A percentile compares a stretch with the other conserved stretches of the same genome.
Conservation (phyloP, 495 filamentous ascomycete genomes). For the Pyrenopolyporus hunteri region DNA sequence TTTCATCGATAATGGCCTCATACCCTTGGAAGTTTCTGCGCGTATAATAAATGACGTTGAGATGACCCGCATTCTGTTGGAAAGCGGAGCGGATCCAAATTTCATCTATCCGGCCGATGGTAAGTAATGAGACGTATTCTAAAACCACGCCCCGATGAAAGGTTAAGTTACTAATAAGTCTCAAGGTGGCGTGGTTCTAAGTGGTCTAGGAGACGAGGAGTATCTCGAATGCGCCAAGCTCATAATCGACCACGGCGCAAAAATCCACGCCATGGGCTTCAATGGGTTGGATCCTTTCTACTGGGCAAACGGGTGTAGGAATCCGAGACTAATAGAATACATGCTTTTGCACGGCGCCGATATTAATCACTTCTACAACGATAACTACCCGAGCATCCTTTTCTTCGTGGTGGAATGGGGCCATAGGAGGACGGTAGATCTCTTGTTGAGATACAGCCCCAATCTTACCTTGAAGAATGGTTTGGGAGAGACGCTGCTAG, state of each 20-base stretch:
- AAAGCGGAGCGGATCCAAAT: conserved; percentile 11
- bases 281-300: conserved; percentile 4
- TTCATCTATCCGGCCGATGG: conserved; percentile 1
- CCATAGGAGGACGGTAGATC: background rate
- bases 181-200: conserved; percentile 10
- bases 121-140: background rate
- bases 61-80: conserved; percentile 12
- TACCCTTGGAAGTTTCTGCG: conserved; percentile 2
- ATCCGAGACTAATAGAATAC: background rate
- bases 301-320: conserved; percentile 9
- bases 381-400: background rate
- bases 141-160: too few relatives aligned
- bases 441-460: background rate
- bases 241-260: conserved; percentile 11
- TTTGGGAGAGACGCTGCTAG: background rate
- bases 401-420: background rate
- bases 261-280: background rate
- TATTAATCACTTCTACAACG: background rate
- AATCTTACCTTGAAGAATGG: conserved; percentile 1
- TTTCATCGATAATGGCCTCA: background rate
- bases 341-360: conserved; percentile 16
- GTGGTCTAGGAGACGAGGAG: conserved; percentile 8
- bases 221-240: conserved; percentile 18
- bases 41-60: conserved; percentile 5
- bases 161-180: background rate